These are phyloP conservation scores for Eucalyptus tenuipes DNA, from an alignment of 345 rosid species.

Conservation along the genomic window DNA sequence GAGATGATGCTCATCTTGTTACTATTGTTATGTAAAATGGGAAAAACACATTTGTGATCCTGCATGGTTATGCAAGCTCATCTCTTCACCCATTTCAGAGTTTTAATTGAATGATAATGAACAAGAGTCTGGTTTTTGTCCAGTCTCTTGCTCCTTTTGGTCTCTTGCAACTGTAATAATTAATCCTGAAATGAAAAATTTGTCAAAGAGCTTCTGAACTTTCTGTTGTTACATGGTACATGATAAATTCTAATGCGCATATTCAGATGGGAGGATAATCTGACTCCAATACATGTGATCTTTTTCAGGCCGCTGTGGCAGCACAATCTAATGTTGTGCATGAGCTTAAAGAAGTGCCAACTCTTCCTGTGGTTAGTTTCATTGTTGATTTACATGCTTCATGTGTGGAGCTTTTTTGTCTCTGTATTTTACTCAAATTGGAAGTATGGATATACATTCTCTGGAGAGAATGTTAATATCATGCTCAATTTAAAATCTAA, in stretches of 20 bases:
- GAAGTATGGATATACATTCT: not conserved
- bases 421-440: not conserved
- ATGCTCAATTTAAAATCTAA: not conserved
- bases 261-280: not conserved
- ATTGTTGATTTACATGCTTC: not conserved
- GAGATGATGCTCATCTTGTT: not conserved
- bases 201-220: not conserved
- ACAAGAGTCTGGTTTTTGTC: not conserved
- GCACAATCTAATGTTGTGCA: conserved; percentile 44
- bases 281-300: not conserved
- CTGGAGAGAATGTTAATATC: not conserved
- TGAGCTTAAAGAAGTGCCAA: conserved; percentile 47
- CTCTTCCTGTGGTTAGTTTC: conserved; percentile 33
- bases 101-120: not conserved
- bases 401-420: not conserved
- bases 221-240: not conserved
- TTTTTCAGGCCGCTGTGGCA: conserved; percentile 72
- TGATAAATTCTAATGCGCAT: not conserved
- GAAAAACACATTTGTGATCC: not conserved
- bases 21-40: not conserved
- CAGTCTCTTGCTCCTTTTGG: not conserved
- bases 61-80: not conserved
- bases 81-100: not conserved
- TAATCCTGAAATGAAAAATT: not conserved
- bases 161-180: not conserved